Conservation (phyloP, 352 stramenopile genomes). For the Pythium utonaiense region DNA sequence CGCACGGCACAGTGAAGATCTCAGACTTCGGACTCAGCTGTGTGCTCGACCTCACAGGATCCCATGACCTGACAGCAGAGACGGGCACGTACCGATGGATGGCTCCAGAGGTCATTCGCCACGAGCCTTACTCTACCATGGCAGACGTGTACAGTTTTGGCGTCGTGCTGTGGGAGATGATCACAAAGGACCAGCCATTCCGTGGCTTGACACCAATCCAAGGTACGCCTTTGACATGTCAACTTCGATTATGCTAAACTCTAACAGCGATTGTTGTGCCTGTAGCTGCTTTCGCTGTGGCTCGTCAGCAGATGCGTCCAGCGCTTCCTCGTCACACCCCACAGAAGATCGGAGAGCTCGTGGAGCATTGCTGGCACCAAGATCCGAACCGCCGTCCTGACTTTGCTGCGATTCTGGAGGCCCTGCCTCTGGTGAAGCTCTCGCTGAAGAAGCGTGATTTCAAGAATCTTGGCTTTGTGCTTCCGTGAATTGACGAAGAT, state of each 20-base stretch:
- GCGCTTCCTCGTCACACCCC: conserved; percentile 80
- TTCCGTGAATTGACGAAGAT: conserved; percentile 26
- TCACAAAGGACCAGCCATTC: conserved; percentile 83
- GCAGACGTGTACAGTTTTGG: conserved; percentile 95
- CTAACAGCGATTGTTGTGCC: not conserved
- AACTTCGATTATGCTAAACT: conserved; percentile 12
- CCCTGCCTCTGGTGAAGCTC: conserved; percentile 70
- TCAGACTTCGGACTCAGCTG: conserved; percentile 88
- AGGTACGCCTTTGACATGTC: conserved; percentile 30
- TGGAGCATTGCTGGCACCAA: conserved; percentile 85
- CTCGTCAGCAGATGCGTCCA: conserved; percentile 79
- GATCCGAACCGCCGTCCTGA: conserved; percentile 68
- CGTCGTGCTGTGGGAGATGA: conserved; percentile 85
- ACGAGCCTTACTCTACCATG: conserved; percentile 93
- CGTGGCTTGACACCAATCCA: conserved; percentile 81
- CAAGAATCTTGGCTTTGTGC: conserved; percentile 74
- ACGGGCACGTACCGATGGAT: conserved; percentile 93
- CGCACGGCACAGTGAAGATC: conserved; percentile 81
- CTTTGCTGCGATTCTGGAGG: conserved; percentile 74
- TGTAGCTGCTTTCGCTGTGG: conserved; percentile 78
- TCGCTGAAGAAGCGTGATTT: conserved; percentile 85
- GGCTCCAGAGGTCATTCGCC: conserved; percentile 92
- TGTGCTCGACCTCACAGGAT: conserved; percentile 74
- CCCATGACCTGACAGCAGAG: conserved; percentile 79
- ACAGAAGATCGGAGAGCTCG: conserved; percentile 74